Evolutionary conservation across 352 stramenopile genomes (phyloP), one percentile per base, ranked within the genome.

Genomic region (Peronospora belbahrii): DNA sequence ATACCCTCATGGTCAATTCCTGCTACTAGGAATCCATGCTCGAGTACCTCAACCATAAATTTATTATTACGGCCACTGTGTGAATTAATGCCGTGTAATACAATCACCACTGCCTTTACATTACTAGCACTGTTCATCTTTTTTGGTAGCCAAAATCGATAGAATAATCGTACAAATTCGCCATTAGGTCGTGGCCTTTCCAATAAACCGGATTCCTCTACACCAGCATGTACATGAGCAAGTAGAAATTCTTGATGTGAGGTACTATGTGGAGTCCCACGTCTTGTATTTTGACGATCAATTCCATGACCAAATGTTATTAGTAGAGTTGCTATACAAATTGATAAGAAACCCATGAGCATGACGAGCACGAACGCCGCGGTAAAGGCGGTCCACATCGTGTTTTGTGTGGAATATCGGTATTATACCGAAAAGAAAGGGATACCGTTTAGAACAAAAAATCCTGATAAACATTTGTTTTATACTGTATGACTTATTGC

Each of bases 31-130:
- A 85, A 91, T 14, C 77, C 75, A 36, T 56, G 69, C 19, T 65
- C 44, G 32, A 91, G 51, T 22, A 86, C 58, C 40, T 83, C 67
- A 31, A 81, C 59, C 65, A 84, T 85, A 58, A 88, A 86, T 39
- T 55, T 70, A 27, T 76, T 83, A 62, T 83, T 85, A 35, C 79
- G 70, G n/a, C 68, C 76, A 46, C 76, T 88, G 59, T 91, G 79
- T 31, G 74, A 83, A 46, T 87, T 91, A 30, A 91, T 52, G 32
- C 79, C 76, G 32, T 91, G 79, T 22, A 91, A 48, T 32, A 85
- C 69, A 14, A 88, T 59, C n/a, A 91, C 65, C 4, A 91, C 64
- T 6, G 68, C 76, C 24, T 62, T 69, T 1, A 59, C 60, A 11
- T 66, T 63, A 1, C 37, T 15, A 1, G 56, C 37, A 25, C 61